Conservation (phyloP, 2,329 filamentous ascomycete species). For the Pseudohalonectria lignicola region DNA sequence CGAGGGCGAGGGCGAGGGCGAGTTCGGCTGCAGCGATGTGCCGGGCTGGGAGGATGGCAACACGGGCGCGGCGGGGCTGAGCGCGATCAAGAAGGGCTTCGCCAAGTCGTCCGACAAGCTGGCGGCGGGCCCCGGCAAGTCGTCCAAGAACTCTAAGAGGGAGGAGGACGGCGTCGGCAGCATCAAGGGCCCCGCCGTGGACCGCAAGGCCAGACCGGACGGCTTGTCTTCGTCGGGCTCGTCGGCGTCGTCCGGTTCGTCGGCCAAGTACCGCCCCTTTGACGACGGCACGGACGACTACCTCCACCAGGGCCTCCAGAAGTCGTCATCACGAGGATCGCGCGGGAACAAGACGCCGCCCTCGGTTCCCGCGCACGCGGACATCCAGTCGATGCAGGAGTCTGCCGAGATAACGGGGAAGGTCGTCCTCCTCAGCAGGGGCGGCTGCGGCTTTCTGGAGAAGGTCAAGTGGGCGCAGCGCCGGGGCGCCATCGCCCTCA, state of each 20-base stretch:
- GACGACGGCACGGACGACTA: slow-evolving; percentile 81
- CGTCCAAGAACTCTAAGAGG: slow-evolving; percentile 22
- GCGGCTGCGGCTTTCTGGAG: slow-evolving; percentile 91
- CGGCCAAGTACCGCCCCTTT: slow-evolving; percentile 9
- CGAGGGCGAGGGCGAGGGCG: slow-evolving; percentile 67
- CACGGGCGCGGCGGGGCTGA: slow-evolving; percentile 23
- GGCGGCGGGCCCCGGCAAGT: slow-evolving; percentile 10
- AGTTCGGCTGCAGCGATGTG: slow-evolving; percentile 90
- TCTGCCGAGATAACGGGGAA: slow-evolving; percentile 88
- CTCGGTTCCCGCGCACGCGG: slow-evolving; percentile 52
- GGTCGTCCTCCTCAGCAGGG: slow-evolving; percentile 80
- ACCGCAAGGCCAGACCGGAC: slow-evolving; percentile 14
- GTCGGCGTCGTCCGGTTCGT: too few relatives aligned
- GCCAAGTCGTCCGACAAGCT: neutral
- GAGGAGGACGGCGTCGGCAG: slow-evolving; percentile 17
- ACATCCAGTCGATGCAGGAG: slow-evolving; percentile 87
- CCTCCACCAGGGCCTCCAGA: slow-evolving; percentile 45
- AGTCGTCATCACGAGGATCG: slow-evolving; percentile 2
- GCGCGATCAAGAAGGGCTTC: slow-evolving; percentile 18
- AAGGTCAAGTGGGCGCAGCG: slow-evolving; percentile 97
- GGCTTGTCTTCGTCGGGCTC: too few relatives aligned
- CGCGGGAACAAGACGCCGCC: slow-evolving; percentile 16
- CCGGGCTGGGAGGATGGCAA: slow-evolving; percentile 69
- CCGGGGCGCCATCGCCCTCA: slow-evolving; percentile 76
- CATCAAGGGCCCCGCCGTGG: slow-evolving; percentile 17